Evolutionary conservation across 164 flowering plant species (phyloP).

Genomic region (Stephania yunnanensis): DNA sequence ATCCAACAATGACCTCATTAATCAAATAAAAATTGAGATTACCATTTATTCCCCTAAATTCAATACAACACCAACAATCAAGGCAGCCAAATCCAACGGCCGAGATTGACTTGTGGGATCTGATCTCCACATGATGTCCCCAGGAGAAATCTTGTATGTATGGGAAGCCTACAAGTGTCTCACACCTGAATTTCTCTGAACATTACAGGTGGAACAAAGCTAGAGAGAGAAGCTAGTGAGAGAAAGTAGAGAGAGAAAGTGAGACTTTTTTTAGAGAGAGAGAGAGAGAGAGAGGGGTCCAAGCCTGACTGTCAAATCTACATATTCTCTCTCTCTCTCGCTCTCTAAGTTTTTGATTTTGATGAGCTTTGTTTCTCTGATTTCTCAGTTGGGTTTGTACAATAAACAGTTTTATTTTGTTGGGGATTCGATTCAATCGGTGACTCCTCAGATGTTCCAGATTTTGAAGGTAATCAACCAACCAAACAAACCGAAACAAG

Average conservation of each 20-base stretch:
- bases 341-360: neutral
- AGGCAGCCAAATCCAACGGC: neutral
- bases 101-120: neutral
- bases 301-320: slow-evolving; percentile 23
- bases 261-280: neutral
- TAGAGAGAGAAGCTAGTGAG: neutral
- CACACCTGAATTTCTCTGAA: neutral
- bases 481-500: neutral
- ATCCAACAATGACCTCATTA: no score
- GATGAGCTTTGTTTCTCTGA: neutral
- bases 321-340: slow-evolving; percentile 14
- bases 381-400: slow-evolving; percentile 13
- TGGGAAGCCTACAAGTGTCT: neutral
- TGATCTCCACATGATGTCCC: no score
- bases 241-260: neutral
- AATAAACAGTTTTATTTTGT: neutral
- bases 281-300: slow-evolving; percentile 7
- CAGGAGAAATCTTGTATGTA: neutral
- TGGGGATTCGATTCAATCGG: slow-evolving; percentile 43
- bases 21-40: no score
- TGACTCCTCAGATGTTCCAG: slow-evolving; percentile 32
- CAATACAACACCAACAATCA: no score
- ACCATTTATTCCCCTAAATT: no score
- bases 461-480: slow-evolving; percentile 41
- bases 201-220: slow-evolving; percentile 5